phyloP scores from a whole-genome alignment of 306 rosid genomes.

The Carpinus viminea region DNA sequence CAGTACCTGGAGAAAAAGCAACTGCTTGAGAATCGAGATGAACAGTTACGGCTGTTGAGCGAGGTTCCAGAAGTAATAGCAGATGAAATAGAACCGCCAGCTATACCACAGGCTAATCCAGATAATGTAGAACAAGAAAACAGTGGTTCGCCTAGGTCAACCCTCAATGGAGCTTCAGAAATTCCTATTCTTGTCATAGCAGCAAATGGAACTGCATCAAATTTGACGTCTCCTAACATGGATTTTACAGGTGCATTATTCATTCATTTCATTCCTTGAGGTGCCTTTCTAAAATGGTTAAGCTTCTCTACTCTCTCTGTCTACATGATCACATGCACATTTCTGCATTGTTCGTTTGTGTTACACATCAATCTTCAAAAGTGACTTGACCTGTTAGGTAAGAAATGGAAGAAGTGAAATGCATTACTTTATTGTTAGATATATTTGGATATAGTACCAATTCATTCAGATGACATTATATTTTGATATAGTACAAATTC shows the following conservation, averaged over 20 bases:
- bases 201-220: slow-evolving; percentile 28
- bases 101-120: slow-evolving; percentile 27
- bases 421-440: background rate
- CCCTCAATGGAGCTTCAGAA: slow-evolving; percentile 37
- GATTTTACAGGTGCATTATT: slow-evolving; percentile 51
- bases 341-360: background rate
- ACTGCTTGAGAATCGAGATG: slow-evolving; percentile 63
- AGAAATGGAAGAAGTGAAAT: background rate
- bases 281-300: background rate
- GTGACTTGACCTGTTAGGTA: background rate
- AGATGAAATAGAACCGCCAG: slow-evolving; percentile 55
- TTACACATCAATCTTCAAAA: background rate
- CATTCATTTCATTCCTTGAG: slow-evolving; percentile 10
- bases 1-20: slow-evolving; percentile 68
- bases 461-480: too few relatives aligned
- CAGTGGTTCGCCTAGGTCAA: slow-evolving; percentile 41
- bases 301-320: slow-evolving; percentile 5
- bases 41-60: slow-evolving; percentile 59
- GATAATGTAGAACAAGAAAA: slow-evolving; percentile 35
- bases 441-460: background rate
- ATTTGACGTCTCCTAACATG: slow-evolving; percentile 26
- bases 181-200: slow-evolving; percentile 37
- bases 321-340: background rate
- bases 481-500: too few relatives aligned
- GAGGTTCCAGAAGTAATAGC: slow-evolving; percentile 69